Evolutionary conservation across 176 grass and related monocot genomes (phyloP), one percentile per base, ranked within the genome.

Genomic region (sorghum (Sorghum bicolor)): DNA sequence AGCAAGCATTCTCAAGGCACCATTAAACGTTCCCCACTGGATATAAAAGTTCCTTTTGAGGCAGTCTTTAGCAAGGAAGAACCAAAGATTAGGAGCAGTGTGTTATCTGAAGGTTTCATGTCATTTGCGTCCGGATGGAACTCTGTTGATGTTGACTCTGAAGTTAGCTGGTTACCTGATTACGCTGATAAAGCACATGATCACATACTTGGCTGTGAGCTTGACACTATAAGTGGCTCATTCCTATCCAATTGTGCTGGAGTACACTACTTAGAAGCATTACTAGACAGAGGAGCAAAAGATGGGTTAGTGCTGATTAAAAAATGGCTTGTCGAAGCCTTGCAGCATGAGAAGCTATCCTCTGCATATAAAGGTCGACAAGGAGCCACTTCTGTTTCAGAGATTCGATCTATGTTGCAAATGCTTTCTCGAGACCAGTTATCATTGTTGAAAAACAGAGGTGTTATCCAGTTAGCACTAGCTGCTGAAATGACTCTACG

Each of bases 291-390:
- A 90, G 91, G 96, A 80, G 70, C 83, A 45, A 94, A 92, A 92
- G 96, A 98, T 74, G 93, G 96, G 33, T 64, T 89, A 82, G 65
- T 95, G 63, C 61, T 92, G 28, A 90, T 94, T 60, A 98, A 94
- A 87, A 98, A 96, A 90, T 96, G 91, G 96, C 91, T 98, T 79
- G 74, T 94, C 64, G 96, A 96, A 90, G 87, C 96, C 75, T 82
- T 96, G 65, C 91, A 93, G 74, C 58, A 87, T 62, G 89, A 90
- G 67, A 95, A 89, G 44, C 57, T 94, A 82, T 77, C 89, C 15
- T 79, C 88, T 71, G 73, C 57, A 83, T 81, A 87, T 83, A 95
- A 93, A 86, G 87, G 84, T 88, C 78, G 82, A 5, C 79, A 87
- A 64, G 81, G 78, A 37, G 44, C 26, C 8, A 66, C 79, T 12